phyloP scores from a whole-genome alignment of 2,329 filamentous ascomycete species.

The Fusarium sp. region DNA sequence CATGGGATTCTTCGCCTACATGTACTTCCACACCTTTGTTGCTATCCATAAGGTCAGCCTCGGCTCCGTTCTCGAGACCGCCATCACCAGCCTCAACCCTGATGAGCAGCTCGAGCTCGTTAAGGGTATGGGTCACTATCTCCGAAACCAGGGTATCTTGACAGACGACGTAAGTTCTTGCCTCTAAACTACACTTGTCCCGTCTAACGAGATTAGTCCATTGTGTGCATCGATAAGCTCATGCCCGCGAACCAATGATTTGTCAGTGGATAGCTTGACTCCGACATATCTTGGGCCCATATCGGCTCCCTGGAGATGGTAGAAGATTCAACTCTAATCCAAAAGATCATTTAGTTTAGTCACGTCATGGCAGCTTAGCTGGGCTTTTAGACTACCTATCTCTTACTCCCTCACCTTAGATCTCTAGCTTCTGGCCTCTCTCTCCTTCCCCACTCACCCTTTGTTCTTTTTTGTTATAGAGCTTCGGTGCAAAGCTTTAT shows the following conservation, averaged over 20 bases:
- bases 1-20: constrained; percentile 98
- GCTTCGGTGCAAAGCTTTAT: constrained; percentile 5
- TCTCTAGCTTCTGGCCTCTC: neutral
- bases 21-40: constrained; percentile 99
- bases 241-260: constrained; percentile 40
- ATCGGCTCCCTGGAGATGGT: neutral
- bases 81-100: constrained; percentile 85
- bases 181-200: neutral
- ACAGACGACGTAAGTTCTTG: constrained; percentile 47
- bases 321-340: neutral
- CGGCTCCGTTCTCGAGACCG: constrained; percentile 88
- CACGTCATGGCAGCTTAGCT: neutral
- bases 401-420: neutral
- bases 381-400: neutral
- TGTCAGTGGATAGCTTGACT: neutral
- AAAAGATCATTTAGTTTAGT: neutral
- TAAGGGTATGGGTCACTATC: constrained; percentile 70
- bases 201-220: constrained; percentile 38
- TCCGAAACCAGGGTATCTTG: constrained; percentile 70
- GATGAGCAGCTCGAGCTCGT: constrained; percentile 92
- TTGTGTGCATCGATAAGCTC: constrained; percentile 44
- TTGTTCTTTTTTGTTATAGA: constrained; percentile 34
- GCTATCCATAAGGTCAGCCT: constrained; percentile 87
- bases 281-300: constrained; percentile 17
- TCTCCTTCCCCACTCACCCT: constrained; percentile 21